Base-by-base conservation (phyloP, 805 yeast genomes). In the Candida jianshihensis region DNA sequence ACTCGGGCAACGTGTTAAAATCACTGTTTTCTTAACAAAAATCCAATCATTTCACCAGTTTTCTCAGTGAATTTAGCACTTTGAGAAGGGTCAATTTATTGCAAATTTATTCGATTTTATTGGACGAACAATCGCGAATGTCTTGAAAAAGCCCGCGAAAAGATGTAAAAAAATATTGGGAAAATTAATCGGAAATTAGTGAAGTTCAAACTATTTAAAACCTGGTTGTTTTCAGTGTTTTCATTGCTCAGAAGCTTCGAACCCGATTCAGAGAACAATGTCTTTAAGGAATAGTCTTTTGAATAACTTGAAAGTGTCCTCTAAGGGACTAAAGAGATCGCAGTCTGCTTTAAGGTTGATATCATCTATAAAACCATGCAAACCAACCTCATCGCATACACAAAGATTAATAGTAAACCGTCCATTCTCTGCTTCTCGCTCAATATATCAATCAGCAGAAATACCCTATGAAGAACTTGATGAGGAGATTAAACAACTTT, bases 401-500 rank as follows among this genome's bases (percentile, higher is more conserved):
- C n/a, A n/a, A n/a, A n/a, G n/a, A n/a, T n/a, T n/a, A n/a, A n/a
- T n/a, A n/a, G n/a, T n/a, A 18, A 7, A 19, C 5, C 31, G 31
- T 19, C n/a, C 12, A 5, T 29, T 29, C 13, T 29, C 31, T n/a
- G 12, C 31, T 4, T 29, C 31, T 5, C 5, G 21, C 6, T 11
- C 18, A 7, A 33, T 20, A 22, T 11, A 11, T 16, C 33, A 43
- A 20, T 54, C 59, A 3, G 28, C 33, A 3, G 64, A 60, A 31
- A 36, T 51, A 2, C 48, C 54, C 12, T 54, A 48, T 31, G 51
- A 53, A 9, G 43, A 49, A 12, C 33, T 63, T 24, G 54, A 60
- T 34, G 52, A 51, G n/a, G 83, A 75, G 15, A 65, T 68, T 31
- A 63, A 63, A 44, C 73, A 61, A 25, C 38, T 62, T 4, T 59